phyloP scores from a whole-genome alignment of 2,329 filamentous ascomycete species.

The Daldinia sp. region DNA sequence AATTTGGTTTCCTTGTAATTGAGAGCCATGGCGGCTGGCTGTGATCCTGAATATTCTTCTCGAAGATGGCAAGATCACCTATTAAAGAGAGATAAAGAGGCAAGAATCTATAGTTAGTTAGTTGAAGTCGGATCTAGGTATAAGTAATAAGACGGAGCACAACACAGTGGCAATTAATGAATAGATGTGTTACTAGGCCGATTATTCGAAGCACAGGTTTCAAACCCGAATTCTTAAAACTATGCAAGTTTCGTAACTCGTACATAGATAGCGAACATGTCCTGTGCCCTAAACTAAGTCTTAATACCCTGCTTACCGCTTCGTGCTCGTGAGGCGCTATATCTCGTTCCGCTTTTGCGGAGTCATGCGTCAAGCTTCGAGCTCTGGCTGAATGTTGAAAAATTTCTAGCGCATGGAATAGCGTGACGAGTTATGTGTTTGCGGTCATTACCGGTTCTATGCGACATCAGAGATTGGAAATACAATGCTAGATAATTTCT shows the following conservation, averaged over 20 bases:
- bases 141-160: too few species aligned
- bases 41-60: neutral
- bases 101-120: neutral
- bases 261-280: slow-evolving; percentile 8
- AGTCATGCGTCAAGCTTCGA: slow-evolving; percentile 8
- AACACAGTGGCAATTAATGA: neutral
- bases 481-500: neutral
- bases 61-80: neutral
- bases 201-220: slow-evolving; percentile 5
- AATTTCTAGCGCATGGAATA: slow-evolving; percentile 18
- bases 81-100: neutral
- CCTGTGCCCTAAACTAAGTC: neutral
- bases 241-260: slow-evolving; percentile 14
- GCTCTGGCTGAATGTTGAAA: slow-evolving; percentile 21
- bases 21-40: slow-evolving; percentile 46
- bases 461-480: neutral
- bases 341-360: slow-evolving; percentile 14
- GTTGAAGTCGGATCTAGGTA: too few species aligned
- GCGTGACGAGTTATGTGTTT: slow-evolving; percentile 9
- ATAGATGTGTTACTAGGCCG: neutral
- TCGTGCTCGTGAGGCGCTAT: slow-evolving; percentile 11
- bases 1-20: slow-evolving; percentile 66
- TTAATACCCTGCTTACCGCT: slow-evolving; percentile 24
- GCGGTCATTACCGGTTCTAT: slow-evolving; percentile 25
- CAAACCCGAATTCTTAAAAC: slow-evolving; percentile 15